These are phyloP conservation scores for Silene noctiflora DNA, from an alignment of 179 eudicot genomes.

Conservation along the genomic window DNA sequence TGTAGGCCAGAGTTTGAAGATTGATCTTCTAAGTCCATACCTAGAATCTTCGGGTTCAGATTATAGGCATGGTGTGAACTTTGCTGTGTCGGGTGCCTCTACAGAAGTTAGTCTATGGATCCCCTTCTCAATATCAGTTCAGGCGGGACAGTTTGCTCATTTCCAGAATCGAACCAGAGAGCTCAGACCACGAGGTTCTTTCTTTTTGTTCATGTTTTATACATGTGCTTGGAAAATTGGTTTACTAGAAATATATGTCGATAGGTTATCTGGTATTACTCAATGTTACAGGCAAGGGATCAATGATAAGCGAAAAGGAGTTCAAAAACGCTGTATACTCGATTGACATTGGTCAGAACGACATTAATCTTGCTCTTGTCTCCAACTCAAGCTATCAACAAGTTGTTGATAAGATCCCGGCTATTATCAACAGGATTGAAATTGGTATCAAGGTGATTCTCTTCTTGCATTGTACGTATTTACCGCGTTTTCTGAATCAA, in stretches of 20 bases:
- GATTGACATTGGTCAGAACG: conserved; percentile 91
- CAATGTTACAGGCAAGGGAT: conserved; percentile 29
- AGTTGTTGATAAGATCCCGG: conserved; percentile 39
- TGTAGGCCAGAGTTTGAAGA: conserved; percentile 34
- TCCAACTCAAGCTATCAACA: conserved; percentile 26
- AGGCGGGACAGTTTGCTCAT: conserved; percentile 33
- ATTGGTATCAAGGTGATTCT: conserved; percentile 48
- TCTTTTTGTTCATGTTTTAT: not conserved
- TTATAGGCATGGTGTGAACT: conserved; percentile 33
- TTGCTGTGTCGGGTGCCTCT: conserved; percentile 34
- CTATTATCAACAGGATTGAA: conserved; percentile 57
- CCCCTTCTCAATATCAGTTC: conserved; percentile 32
- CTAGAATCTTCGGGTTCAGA: conserved; percentile 37
- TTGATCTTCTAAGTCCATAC: conserved; percentile 28
- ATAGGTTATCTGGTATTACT: not conserved
- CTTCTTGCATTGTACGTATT: too few species aligned
- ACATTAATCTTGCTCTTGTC: conserved; percentile 50
- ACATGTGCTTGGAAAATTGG: not conserved
- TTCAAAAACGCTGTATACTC: conserved; percentile 60
- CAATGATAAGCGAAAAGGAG: conserved; percentile 33
- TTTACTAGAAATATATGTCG: not conserved
- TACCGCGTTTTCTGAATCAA: too few species aligned
- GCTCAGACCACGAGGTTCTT: conserved; percentile 30
- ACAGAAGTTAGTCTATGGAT: conserved; percentile 29
- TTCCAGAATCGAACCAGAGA: conserved; percentile 37